Percentiles rank a stretch among this genome's conserved stretches.
These are phyloP conservation scores for Euphorbia pulcherrima DNA, from an alignment of 345 rosid genomes.

Conservation along the genomic window DNA sequence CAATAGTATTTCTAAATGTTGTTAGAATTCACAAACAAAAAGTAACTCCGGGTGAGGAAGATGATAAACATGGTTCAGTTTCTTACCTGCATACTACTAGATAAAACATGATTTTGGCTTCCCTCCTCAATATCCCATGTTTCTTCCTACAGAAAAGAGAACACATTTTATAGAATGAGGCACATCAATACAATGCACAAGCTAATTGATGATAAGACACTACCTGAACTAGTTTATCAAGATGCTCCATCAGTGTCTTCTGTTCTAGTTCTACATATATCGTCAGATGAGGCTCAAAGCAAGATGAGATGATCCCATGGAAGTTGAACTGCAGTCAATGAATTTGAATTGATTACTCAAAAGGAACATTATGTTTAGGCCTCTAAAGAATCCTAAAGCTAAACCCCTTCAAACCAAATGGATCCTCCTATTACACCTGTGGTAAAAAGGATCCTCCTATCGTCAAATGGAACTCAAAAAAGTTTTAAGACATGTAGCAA, in stretches of 20 bases:
- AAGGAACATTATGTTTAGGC: slow-evolving; percentile 3
- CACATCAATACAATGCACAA: slow-evolving; percentile 13
- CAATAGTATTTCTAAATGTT: no score
- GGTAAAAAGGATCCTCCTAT: not conserved
- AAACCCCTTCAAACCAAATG: slow-evolving; percentile 1
- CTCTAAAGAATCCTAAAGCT: slow-evolving; percentile 8
- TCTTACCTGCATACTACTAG: slow-evolving; percentile 91
- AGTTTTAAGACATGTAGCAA: not conserved
- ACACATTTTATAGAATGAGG: slow-evolving; percentile 23
- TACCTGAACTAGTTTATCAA: slow-evolving; percentile 96
- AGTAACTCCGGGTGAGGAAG: not conserved
- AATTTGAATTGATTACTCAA: slow-evolving; percentile 18
- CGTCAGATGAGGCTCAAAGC: slow-evolving; percentile 91
- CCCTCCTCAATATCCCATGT: slow-evolving; percentile 98
- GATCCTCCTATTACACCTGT: not conserved
- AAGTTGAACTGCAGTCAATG: slow-evolving; percentile 76
- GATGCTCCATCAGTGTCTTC: slow-evolving; percentile 92
- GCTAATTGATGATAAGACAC: slow-evolving; percentile 14
- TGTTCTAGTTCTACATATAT: slow-evolving; percentile 90
- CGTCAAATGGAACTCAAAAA: not conserved
- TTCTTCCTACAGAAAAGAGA: slow-evolving; percentile 61
- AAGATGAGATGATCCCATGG: slow-evolving; percentile 92
- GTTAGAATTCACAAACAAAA: not conserved
- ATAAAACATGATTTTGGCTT: slow-evolving; percentile 84
- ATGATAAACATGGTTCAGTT: not conserved